These are phyloP conservation scores for Pseudogymnoascus sp. DNA, from an alignment of 2,329 filamentous ascomycete genomes.

Conservation along the genomic window DNA sequence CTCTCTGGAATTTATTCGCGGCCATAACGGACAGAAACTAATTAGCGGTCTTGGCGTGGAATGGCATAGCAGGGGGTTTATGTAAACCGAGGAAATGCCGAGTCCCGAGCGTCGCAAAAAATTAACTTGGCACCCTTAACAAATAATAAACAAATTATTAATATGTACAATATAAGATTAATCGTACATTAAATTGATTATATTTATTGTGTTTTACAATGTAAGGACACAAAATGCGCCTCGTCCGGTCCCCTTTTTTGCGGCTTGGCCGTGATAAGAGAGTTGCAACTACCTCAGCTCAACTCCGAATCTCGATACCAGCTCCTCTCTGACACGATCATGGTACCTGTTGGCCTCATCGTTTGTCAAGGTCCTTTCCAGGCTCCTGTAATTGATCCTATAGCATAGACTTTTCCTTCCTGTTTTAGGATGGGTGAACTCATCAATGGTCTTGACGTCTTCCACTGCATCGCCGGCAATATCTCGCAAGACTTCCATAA, in stretches of 20 bases:
- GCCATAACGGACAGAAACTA: conserved; percentile 6
- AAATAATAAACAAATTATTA: neutral
- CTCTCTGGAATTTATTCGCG: neutral
- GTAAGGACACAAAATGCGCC: neutral
- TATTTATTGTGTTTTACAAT: neutral
- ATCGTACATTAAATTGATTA: neutral
- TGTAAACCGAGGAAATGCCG: conserved; percentile 7
- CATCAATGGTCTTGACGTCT: conserved; percentile 75
- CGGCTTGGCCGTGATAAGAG: neutral
- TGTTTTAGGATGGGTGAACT: conserved; percentile 82
- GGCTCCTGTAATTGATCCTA: conserved; percentile 83
- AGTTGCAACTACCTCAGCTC: conserved; percentile 53
- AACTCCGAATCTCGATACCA: conserved; percentile 67
- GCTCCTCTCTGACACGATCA: conserved; percentile 50
- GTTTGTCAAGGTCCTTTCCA: conserved; percentile 84
- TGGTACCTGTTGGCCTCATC: conserved; percentile 72
- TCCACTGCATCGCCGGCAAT: conserved; percentile 78
- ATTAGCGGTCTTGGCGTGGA: conserved; percentile 6
- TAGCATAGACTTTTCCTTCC: conserved; percentile 81
- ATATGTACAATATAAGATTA: conserved; percentile 2
- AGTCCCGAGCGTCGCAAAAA: neutral
- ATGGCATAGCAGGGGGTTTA: neutral
- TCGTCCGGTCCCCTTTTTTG: neutral
- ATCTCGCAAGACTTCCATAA: conserved; percentile 89
- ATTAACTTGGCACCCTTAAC: neutral